Evolutionary conservation across 2,329 filamentous ascomycete genomes (phyloP), one percentile per base, ranked within the genome.

Genomic region (Grosmannia penicillata): DNA sequence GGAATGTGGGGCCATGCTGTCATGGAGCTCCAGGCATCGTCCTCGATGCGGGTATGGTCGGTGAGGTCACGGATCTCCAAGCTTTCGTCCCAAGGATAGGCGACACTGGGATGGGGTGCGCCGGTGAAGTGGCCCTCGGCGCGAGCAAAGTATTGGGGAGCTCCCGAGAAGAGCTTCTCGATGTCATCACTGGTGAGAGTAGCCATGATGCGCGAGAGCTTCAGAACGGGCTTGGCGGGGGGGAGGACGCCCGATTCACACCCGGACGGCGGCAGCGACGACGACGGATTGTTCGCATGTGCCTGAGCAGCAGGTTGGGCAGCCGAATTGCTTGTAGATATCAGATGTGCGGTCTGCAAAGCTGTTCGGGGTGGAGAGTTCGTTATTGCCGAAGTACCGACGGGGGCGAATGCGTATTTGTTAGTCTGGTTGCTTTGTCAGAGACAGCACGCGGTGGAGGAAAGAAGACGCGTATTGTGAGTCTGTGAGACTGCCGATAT

Each of bases 91-190:
- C 76, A 82, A 2, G 77, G 78, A 51, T 76, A 82, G 27, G 73
- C 71, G 22, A 78, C 74, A 35, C 65, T 72, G 18, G 78, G 76
- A 48, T 74, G 68, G 18, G 71, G 70, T 27, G 73, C 70, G 36
- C 66, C 72, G 42, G 66, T 68, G 52, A 65, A 70, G 53, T 75
- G 70, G 28, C 70, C 69, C 48, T 74, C 68, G 41, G 65, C 68
- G 37, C 71, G 66, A 47, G 72, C 68, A 53, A 75, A 76, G 60
- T 78, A 83, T 53, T 82, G 77, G 45, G 79, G 79, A 31, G 79
- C 79, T n/a, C 79, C 78, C 21, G 78, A 80, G 61, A 83, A 84
- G 49, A 83, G 67, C 55, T 75, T 73, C 57, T 78, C 73, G 37
- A 83, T 60, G 47, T 81, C 74, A 29, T 63, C 59, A 33, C 72